Base-by-base conservation (phyloP, 2,329 filamentous ascomycete species). In the Chlorencoelia australis region DNA sequence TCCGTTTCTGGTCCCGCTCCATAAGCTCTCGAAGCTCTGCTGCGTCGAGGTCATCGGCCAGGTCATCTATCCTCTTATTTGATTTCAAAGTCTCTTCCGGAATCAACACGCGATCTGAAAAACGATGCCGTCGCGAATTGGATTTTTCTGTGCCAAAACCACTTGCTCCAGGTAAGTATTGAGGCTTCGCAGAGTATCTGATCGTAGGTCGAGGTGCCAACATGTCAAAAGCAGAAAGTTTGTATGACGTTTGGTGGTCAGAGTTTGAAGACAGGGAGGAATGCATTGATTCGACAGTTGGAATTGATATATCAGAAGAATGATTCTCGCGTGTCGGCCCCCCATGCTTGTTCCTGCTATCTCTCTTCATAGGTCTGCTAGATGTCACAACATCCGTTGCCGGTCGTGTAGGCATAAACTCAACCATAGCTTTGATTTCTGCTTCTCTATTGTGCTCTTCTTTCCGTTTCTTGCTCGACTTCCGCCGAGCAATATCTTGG, bases 21-120 rank as follows among this genome's bases (percentile, higher is more conserved):
- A 98, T 81, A 19, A 96, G 67, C 55, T 94, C 83, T 40, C 89
- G 74, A 25, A 98, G 59, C 49, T 86, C 88, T 35, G 81, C 75
- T 3, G 91, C 82, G 59, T 86, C 85, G 37, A 98, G 68, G 41
- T 84, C 81, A 54, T 96, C 83, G 15, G 87, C 91, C 29, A 96
- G 61, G 59, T 82, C 63, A 61, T 84, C 61, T 55, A 82, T 60
- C 52, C 75, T 61, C 60, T 79, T 76, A 48, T 74, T 73, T 3
- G 70, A 70, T 45, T 69, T 75, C 18, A 78, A 53, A 0, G 64
- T 68, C 24, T 75, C 77, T 42, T 84, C 75, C 0, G 73, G 67
- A 11, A 79, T 73, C n/a, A 69, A 60, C 46, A 65, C 58, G 21
- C 65, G 57, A 44, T 70, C 59, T 46, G 68, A 56, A 41, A 72